These are phyloP conservation scores for Inonotus hispidus DNA, from an alignment of 1,284 basidiomycete genomes.

Conservation along the genomic window DNA sequence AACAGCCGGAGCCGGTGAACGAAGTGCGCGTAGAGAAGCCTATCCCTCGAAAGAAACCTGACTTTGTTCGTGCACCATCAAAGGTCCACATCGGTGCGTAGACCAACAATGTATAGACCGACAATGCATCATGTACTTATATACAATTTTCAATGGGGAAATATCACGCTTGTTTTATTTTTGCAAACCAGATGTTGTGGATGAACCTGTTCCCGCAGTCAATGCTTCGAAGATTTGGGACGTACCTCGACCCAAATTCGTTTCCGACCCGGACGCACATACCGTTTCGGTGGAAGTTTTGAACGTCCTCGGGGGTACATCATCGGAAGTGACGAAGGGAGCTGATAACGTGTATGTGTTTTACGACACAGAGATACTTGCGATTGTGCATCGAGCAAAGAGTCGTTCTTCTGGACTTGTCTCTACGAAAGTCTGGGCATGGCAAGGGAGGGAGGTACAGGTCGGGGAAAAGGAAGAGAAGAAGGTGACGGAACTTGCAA, in stretches of 20 bases:
- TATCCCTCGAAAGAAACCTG: constrained; percentile 1
- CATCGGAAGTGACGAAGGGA: constrained; percentile 19
- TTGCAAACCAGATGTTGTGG: constrained; percentile 32
- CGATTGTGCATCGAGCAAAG: constrained; percentile 63
- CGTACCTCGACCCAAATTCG: constrained; percentile 23
- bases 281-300: constrained; percentile 70
- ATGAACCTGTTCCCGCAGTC: constrained; percentile 44
- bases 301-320: constrained; percentile 44
- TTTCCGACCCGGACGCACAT: constrained; percentile 35
- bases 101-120: not conserved
- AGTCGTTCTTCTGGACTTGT: constrained; percentile 59
- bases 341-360: constrained; percentile 44
- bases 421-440: constrained; percentile 65
- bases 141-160: constrained; percentile 3
- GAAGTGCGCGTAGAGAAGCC: constrained; percentile 11
- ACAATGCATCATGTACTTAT: constrained; percentile 6
- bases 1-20: constrained; percentile 8
- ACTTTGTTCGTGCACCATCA: constrained; percentile 3
- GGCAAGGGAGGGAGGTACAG: constrained; percentile 52
- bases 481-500: constrained; percentile 64
- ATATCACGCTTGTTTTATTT: not conserved
- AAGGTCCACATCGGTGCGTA: constrained; percentile 17
- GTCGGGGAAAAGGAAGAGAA: constrained; percentile 52
- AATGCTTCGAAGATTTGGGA: constrained; percentile 44
- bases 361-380: constrained; percentile 66